These are phyloP conservation scores for Lentithecium fluviatile DNA, from an alignment of 495 filamentous ascomycete genomes.

Conservation along the genomic window DNA sequence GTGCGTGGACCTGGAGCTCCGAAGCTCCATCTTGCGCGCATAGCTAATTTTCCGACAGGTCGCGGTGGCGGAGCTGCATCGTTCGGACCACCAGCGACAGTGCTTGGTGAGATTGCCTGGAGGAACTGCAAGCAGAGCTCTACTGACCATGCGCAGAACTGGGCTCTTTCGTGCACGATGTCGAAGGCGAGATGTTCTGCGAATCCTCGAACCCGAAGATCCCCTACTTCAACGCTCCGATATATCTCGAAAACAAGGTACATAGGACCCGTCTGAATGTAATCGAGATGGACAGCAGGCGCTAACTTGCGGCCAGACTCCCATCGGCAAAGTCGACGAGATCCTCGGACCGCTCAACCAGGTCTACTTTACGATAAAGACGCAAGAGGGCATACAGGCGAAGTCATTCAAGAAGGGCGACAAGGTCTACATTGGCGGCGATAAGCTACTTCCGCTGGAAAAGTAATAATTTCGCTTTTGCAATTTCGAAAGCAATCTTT, in stretches of 20 bases:
- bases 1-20: slow-evolving; percentile 14
- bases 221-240: slow-evolving; percentile 97
- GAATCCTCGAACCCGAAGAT: slow-evolving; percentile 90
- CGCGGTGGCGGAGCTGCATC: slow-evolving; percentile 39
- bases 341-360: slow-evolving; percentile 93
- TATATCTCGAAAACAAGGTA: slow-evolving; percentile 98
- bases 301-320: slow-evolving; percentile 58
- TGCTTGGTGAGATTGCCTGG: slow-evolving; percentile 53
- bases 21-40: not conserved
- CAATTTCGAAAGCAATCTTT: not conserved
- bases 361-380: slow-evolving; percentile 97
- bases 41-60: slow-evolving; percentile 48
- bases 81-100: slow-evolving; percentile 65
- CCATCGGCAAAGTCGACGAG: slow-evolving; percentile 91
- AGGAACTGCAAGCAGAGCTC: not conserved
- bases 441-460: slow-evolving; percentile 92
- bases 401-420: slow-evolving; percentile 92
- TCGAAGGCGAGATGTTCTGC: slow-evolving; percentile 96
- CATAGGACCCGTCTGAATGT: not conserved
- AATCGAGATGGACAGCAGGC: not conserved
- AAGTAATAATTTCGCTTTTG: slow-evolving; percentile 50
- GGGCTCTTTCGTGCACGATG: slow-evolving; percentile 88
- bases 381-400: slow-evolving; percentile 90
- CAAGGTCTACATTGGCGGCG: slow-evolving; percentile 92
- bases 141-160: slow-evolving; percentile 61